Evolutionary conservation across 2,329 filamentous ascomycete species (phyloP).

Genomic region (Amylocarpus encephaloides): DNA sequence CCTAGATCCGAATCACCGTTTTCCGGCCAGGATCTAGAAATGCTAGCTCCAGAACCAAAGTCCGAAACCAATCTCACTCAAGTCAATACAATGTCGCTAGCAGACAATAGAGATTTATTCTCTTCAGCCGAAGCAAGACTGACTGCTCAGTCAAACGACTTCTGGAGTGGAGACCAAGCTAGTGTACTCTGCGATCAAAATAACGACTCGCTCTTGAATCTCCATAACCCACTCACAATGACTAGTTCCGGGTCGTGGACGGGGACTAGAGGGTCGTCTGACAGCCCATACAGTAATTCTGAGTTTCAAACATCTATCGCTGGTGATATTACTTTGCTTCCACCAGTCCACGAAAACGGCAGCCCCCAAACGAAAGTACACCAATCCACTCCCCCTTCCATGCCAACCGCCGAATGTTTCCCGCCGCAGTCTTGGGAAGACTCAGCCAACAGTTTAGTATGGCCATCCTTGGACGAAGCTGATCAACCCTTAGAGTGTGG

Average conservation of each 20-base stretch:
- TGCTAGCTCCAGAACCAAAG: background rate
- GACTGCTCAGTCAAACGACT: background rate
- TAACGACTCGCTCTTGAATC: conserved; percentile 2
- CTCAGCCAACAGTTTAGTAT: background rate
- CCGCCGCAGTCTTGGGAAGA: background rate
- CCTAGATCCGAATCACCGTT: background rate
- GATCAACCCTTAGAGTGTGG: background rate
- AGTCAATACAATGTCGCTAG: no score
- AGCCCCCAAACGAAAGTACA: no score
- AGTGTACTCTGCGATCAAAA: background rate
- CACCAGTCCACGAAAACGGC: background rate
- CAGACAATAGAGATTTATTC: no score
- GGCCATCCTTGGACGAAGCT: background rate
- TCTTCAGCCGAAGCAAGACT: no score
- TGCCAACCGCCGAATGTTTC: background rate
- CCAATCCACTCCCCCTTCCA: no score
- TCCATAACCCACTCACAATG: background rate
- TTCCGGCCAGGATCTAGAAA: background rate
- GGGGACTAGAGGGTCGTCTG: background rate
- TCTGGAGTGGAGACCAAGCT: background rate
- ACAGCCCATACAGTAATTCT: background rate
- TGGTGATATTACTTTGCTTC: background rate
- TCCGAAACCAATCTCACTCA: no score
- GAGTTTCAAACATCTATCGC: background rate
- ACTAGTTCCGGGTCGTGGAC: conserved; percentile 8